Percentiles rank a stretch among this genome's conserved stretches.
These are phyloP conservation scores for Parasitella parasitica DNA, from an alignment of 371 early-diverging fungal genomes.

Conservation along the genomic window DNA sequence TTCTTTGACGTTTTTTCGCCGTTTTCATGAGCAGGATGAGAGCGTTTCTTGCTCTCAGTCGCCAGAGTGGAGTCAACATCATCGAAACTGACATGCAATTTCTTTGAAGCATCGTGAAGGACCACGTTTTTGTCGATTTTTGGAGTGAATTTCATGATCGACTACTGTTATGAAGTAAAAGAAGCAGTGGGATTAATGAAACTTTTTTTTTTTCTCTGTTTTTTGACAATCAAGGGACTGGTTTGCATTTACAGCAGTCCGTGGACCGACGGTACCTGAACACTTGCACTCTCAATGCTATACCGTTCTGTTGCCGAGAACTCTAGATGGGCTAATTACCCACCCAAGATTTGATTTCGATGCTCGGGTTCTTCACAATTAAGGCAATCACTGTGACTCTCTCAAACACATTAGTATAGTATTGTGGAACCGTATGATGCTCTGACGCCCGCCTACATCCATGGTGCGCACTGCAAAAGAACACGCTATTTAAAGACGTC, in stretches of 20 bases:
- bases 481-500: not conserved
- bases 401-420: conserved; percentile 1
- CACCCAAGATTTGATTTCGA: not conserved
- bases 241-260: not conserved
- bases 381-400: not conserved
- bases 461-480: not conserved
- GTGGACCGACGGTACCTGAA: not conserved
- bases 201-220: not conserved
- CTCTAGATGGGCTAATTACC: too few relatives aligned
- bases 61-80: conserved; percentile 2
- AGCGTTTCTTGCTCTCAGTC: conserved; percentile 8
- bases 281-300: too few relatives aligned
- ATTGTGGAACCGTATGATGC: conserved; percentile 13
- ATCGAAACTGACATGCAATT: conserved; percentile 43
- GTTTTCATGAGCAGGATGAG: conserved; percentile 6
- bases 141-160: conserved; percentile 34
- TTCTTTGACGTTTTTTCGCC: not conserved
- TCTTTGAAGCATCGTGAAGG: conserved; percentile 28
- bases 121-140: conserved; percentile 24
- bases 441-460: conserved; percentile 1
- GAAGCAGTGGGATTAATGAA: not conserved
- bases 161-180: not conserved
- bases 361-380: not conserved
- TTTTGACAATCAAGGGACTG: not conserved
- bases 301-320: not conserved